These are phyloP conservation scores for Bipolaris gigantea DNA, from an alignment of 2,329 filamentous ascomycete species.

Conservation along the genomic window DNA sequence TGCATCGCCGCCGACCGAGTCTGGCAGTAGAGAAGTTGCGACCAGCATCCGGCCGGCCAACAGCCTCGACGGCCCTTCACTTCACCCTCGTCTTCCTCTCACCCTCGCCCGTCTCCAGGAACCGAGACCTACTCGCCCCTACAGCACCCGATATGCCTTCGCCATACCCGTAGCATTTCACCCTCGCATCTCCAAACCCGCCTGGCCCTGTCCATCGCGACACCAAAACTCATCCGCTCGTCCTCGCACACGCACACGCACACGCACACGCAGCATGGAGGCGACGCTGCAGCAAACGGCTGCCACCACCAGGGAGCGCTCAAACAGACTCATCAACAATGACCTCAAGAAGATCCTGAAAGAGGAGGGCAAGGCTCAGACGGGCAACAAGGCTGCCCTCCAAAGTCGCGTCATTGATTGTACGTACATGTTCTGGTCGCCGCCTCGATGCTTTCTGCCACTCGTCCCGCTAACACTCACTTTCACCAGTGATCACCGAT, in stretches of 20 bases:
- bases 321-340: slow-evolving; percentile 61
- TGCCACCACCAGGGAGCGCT: slow-evolving; percentile 46
- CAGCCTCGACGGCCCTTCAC: slow-evolving; percentile 9
- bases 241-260: not conserved
- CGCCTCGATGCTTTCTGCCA: not conserved
- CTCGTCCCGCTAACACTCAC: slow-evolving; percentile 22
- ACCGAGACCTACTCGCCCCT: not conserved
- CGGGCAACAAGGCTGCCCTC: slow-evolving; percentile 81
- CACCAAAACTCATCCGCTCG: not conserved
- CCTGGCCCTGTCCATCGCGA: slow-evolving; percentile 6
- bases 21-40: slow-evolving; percentile 23
- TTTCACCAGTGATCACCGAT: slow-evolving; percentile 44
- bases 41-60: slow-evolving; percentile 19
- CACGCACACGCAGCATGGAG: slow-evolving; percentile 30
- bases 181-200: slow-evolving; percentile 2
- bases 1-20: slow-evolving; percentile 4
- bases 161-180: slow-evolving; percentile 19
- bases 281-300: slow-evolving; percentile 48
- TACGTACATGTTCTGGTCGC: slow-evolving; percentile 55
- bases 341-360: slow-evolving; percentile 78
- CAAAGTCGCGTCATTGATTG: slow-evolving; percentile 76
- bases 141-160: slow-evolving; percentile 15
- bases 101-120: slow-evolving; percentile 12
- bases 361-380: slow-evolving; percentile 67
- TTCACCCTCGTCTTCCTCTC: slow-evolving; percentile 12